A percentile compares a stretch with the other conserved stretches of the same genome.
Conservation (phyloP, 2,329 filamentous ascomycete genomes). For the Neocatenulostroma microsporum region DNA sequence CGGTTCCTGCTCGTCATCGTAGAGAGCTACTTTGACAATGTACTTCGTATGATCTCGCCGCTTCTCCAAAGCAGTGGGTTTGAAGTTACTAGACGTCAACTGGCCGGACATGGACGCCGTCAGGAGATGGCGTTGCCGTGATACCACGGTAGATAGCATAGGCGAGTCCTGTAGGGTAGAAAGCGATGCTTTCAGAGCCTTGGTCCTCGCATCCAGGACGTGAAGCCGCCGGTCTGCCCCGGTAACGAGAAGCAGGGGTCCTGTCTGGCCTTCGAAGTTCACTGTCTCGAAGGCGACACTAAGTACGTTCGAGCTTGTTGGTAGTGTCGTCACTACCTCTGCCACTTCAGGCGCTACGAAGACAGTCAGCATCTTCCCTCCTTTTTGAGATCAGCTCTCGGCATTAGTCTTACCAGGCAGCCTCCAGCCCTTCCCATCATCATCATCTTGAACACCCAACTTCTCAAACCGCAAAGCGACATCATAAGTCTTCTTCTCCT, state of each 20-base stretch:
- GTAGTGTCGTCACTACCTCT: constrained; percentile 34
- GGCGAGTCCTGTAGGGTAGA: constrained; percentile 44
- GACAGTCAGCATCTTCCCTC: constrained; percentile 1
- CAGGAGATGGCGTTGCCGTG: constrained; percentile 42
- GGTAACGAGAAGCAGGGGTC: constrained; percentile 33
- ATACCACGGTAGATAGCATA: constrained; percentile 44
- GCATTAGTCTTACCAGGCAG: constrained; percentile 41
- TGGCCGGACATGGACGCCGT: constrained; percentile 54
- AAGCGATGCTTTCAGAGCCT: constrained; percentile 30
- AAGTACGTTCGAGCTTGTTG: constrained; percentile 44
- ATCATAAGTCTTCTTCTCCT: constrained; percentile 54
- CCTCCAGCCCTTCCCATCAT: constrained; percentile 37
- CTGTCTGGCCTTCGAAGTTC: background rate
- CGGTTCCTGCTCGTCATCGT: constrained; percentile 20
- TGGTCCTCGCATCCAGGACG: constrained; percentile 34
- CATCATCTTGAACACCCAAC: constrained; percentile 38
- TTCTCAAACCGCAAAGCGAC: constrained; percentile 50
- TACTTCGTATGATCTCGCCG: constrained; percentile 54
- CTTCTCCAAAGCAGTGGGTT: constrained; percentile 36
- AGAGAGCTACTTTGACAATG: constrained; percentile 44
- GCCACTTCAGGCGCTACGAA: constrained; percentile 40
- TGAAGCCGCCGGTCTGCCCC: constrained; percentile 44
- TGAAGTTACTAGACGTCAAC: constrained; percentile 41
- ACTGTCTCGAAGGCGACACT: constrained; percentile 29
- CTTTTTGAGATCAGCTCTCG: too few species aligned